These are phyloP conservation scores for Suillus paluster DNA, from an alignment of 768 basidiomycete genomes.

Conservation along the genomic window DNA sequence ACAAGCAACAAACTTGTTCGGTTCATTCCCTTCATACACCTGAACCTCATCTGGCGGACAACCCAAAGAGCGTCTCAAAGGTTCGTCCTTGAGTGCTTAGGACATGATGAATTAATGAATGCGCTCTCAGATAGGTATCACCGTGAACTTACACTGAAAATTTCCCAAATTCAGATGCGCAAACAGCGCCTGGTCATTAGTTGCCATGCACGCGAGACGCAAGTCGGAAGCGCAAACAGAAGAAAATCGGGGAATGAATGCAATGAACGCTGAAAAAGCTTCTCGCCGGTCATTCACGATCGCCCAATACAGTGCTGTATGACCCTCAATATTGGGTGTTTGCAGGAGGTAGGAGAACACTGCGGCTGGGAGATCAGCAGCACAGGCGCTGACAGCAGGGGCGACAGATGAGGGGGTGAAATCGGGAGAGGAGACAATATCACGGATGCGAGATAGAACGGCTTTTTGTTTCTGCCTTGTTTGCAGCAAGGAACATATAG, in stretches of 20 bases:
- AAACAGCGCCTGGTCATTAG: not conserved
- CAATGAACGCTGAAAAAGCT: not conserved
- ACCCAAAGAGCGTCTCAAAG: not conserved
- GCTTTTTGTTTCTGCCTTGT: no score
- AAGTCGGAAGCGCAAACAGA: not conserved
- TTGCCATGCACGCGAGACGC: not conserved
- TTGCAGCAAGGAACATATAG: no score
- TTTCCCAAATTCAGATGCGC: not conserved
- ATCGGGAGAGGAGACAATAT: not conserved
- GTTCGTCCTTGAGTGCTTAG: not conserved
- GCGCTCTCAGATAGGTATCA: not conserved
- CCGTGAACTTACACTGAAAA: not conserved
- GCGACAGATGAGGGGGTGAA: conserved; percentile 41
- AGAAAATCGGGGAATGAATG: not conserved
- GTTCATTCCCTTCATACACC: not conserved
- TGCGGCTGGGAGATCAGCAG: conserved; percentile 55
- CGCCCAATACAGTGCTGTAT: not conserved
- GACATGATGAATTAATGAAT: no score
- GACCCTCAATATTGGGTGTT: not conserved
- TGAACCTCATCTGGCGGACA: not conserved
- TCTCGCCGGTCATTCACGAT: not conserved
- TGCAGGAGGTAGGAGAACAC: not conserved
- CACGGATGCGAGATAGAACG: not conserved
- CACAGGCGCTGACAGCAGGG: conserved; percentile 62
- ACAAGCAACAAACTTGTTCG: not conserved